Evolutionary conservation across 495 filamentous ascomycete genomes (phyloP).

Genomic region (Aspergillus panamensis): DNA sequence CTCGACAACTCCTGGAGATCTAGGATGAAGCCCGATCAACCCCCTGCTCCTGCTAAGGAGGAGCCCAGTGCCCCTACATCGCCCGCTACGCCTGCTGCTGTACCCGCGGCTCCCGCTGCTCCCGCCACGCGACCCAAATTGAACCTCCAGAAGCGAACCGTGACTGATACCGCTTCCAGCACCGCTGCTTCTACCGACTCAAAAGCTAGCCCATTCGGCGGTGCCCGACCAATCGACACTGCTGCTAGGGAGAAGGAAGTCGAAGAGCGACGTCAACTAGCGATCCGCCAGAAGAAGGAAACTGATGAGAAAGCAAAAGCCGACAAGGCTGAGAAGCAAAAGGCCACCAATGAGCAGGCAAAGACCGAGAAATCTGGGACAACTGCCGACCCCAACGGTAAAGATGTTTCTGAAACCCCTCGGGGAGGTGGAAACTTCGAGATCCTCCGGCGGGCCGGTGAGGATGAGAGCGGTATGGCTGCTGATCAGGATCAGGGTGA

Average conservation of each 20-base stretch:
- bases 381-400: conserved; percentile 44
- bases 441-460: conserved; percentile 50
- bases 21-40: conserved; percentile 73
- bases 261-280: conserved; percentile 76
- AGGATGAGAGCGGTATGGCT: conserved; percentile 39
- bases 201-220: conserved; percentile 90
- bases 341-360: conserved; percentile 50
- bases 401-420: conserved; percentile 41
- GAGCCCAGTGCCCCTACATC: conserved; percentile 62
- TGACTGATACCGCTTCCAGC: conserved; percentile 63
- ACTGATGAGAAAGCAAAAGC: conserved; percentile 81
- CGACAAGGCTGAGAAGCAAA: conserved; percentile 60
- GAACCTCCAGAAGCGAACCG: conserved; percentile 83
- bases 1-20: conserved; percentile 82
- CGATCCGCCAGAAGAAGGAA: conserved; percentile 77
- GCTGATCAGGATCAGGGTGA: conserved; percentile 37
- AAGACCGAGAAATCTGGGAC: conserved; percentile 51
- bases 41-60: conserved; percentile 49
- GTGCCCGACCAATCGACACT: conserved; percentile 84
- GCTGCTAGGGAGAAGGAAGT: conserved; percentile 82
- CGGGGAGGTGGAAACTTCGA: conserved; percentile 49
- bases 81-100: conserved; percentile 25
- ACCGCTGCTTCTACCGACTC: conserved; percentile 53
- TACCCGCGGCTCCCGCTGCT: conserved; percentile 39
- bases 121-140: conserved; percentile 66